Evolutionary conservation across 1,284 basidiomycete genomes (phyloP), one percentile per base, ranked within the genome.

Genomic region (Filobasidium uniguttulatum): DNA sequence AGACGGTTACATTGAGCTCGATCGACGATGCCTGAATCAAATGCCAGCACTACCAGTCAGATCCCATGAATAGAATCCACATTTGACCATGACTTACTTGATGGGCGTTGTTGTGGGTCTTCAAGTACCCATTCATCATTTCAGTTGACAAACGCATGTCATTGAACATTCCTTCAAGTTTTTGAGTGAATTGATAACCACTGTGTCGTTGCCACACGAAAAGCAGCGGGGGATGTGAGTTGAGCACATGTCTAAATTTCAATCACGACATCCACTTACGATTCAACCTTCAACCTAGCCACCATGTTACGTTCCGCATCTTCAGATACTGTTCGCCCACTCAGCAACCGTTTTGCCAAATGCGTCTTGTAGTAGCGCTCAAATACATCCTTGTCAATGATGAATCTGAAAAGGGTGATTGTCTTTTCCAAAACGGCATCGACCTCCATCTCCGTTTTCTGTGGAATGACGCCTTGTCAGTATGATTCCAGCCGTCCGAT

Each of bases 291-390:
- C 64, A 99, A 81, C 71, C 97, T 98, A 46, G 89, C 84, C 12
- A 99, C 78, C 93, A 99, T 97, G 51, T 86, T 88, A 46, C 87
- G 82, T 67, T 99, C 94, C 2, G 94, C 93, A 67, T 99, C 94
- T 63, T 98, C 94, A 1, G 88, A 93, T 2, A 91, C 82, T 26
- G 87, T 93, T 17, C 89, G 81, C 10, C 79, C 81, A 37, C 81
- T 78, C 26, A 98, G 76, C 8, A 99, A 72, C 35, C 94, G 85
- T 64, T 91, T 89, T 9, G 93, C 87, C 17, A 99, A 80, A 65
- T 98, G 94, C 20, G 77, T 77, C 71, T 98, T 98, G 74, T 98
- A 99, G 70, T 98, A 98, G 22, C 87, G 79, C 69, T 99, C 94
- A 63, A 99, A 99, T 20, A 91, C 80, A 65, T 99, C 94, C 71